Evolutionary conservation across 805 yeast genomes (phyloP), one percentile per base, ranked within the genome.

Genomic region (Saccharomycopsis fermentans): DNA sequence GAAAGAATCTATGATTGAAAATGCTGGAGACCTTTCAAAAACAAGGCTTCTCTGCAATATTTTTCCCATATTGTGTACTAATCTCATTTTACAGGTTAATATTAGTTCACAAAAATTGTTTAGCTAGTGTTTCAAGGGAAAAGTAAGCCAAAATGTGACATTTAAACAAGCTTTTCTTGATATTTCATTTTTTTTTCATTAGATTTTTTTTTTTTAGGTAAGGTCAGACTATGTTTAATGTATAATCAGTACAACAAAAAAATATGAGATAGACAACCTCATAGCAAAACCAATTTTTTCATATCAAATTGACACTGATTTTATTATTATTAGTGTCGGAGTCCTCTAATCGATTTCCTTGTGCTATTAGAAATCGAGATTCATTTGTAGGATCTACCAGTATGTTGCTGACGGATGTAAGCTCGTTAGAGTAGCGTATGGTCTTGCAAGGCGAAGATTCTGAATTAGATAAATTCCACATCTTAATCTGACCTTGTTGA

Each of bases 401-500:
- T 21, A 43, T 29, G 12, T 16, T 21, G 14, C 50, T 29, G 9
- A 43, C 24, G 29, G 17, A 43, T 9, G 50, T 43, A n/a, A 43
- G 12, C 29, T 21, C 26, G n/a, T 43, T 29, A 6, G n/a, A 12
- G 24, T 43, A 43, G 3, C 17, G 50, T 21, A 43, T 43, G 21
- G 27, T 43, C 12, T 43, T 43, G 24, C 29, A 43, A 12, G 29
- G 50, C 2, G 29, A 43, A 9, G 12, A 24, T 24, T 19, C 47
- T 27, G 35, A 43, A 21, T 11, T 17, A 8, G 50, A 43, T 21
- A 43, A 43, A 24, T 40, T 19, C 62, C 62, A 61, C 3, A 37
- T 24, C 14, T 54, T 56, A 16, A 61, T 32, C 34, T 34, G 26
- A 0, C 70, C 71, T 27, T 54, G 26, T 2, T 59, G 53, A 6